Evolutionary conservation across 2,329 filamentous ascomycete species (phyloP).

Genomic region (Pyrenochaeta sp.): DNA sequence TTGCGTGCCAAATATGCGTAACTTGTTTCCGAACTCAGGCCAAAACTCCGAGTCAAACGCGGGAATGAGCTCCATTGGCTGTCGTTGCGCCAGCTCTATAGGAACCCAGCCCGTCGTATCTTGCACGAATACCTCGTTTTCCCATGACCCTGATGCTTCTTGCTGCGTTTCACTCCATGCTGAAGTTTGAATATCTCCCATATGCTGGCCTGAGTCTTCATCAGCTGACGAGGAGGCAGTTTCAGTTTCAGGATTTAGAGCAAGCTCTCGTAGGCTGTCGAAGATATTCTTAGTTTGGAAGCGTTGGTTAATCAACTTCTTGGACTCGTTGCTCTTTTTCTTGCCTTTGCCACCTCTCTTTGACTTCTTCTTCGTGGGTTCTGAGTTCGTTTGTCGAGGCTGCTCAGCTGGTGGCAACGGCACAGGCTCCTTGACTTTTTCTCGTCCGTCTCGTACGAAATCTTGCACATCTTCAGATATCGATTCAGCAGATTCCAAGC

Average conservation of each 20-base stretch:
- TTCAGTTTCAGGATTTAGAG: slow-evolving; percentile 9
- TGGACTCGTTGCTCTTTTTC: slow-evolving; percentile 13
- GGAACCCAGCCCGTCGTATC: slow-evolving; percentile 31
- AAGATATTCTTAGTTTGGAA: slow-evolving; percentile 42
- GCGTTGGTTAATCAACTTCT: slow-evolving; percentile 12
- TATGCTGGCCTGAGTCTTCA: slow-evolving; percentile 10
- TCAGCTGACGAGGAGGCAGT: slow-evolving; percentile 13
- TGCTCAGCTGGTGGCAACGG: slow-evolving; percentile 22
- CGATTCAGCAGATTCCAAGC: slow-evolving; percentile 10
- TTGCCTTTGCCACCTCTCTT: slow-evolving; percentile 11
- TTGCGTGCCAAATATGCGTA: slow-evolving; percentile 67
- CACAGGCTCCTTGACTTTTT: slow-evolving; percentile 24
- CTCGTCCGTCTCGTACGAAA: slow-evolving; percentile 23
- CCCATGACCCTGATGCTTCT: slow-evolving; percentile 23
- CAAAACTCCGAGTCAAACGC: slow-evolving; percentile 63
- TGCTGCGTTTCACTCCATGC: slow-evolving; percentile 6
- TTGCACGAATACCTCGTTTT: slow-evolving; percentile 25
- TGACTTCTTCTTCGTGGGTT: slow-evolving; percentile 16
- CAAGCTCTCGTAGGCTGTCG: slow-evolving; percentile 25
- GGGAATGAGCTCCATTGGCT: slow-evolving; percentile 59
- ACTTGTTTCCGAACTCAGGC: slow-evolving; percentile 65
- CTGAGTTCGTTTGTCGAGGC: neutral
- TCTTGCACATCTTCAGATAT: slow-evolving; percentile 17
- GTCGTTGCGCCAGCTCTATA: slow-evolving; percentile 26
- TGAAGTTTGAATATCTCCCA: slow-evolving; percentile 3